These are phyloP conservation scores for Syncephalastrum racemosum DNA, from an alignment of 371 early-diverging fungal species.

Conservation along the genomic window DNA sequence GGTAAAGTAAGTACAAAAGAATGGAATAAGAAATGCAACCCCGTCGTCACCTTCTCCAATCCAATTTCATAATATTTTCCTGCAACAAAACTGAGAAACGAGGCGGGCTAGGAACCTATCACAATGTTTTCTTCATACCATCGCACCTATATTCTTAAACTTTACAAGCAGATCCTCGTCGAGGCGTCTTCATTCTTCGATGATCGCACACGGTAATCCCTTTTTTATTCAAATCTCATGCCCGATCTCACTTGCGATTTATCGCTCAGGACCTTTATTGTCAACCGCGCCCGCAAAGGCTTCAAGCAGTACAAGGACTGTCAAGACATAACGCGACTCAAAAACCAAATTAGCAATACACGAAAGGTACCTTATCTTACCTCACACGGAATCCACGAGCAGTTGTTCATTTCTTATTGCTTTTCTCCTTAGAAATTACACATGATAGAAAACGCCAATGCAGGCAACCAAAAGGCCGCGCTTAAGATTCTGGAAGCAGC, in stretches of 20 bases:
- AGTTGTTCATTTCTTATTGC: too few relatives aligned
- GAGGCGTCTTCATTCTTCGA: slow-evolving; percentile 44
- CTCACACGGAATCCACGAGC: too few relatives aligned
- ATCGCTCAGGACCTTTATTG: slow-evolving; percentile 31
- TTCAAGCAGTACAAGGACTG: slow-evolving; percentile 35
- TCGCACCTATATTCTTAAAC: slow-evolving; percentile 24
- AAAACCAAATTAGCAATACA: slow-evolving; percentile 34
- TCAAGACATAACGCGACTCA: slow-evolving; percentile 29
- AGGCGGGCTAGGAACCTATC: too few relatives aligned
- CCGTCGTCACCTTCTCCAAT: not conserved
- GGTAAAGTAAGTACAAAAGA: too few relatives aligned
- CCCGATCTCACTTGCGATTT: not conserved
- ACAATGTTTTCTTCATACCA: slow-evolving; percentile 17
- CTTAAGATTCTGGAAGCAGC: slow-evolving; percentile 35
- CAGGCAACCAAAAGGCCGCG: slow-evolving; percentile 26
- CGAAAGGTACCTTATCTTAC: slow-evolving; percentile 27
- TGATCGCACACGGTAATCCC: slow-evolving; percentile 39
- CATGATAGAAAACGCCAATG: slow-evolving; percentile 37
- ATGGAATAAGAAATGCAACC: not conserved
- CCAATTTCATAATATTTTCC: not conserved
- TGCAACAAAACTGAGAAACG: too few relatives aligned
- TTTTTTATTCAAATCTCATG: not conserved
- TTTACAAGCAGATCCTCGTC: slow-evolving; percentile 36
- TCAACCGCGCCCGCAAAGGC: slow-evolving; percentile 20
- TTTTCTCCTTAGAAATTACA: slow-evolving; percentile 22